Evolutionary conservation across 345 rosid species (phyloP).

Genomic region (Lagerstroemia speciosa): DNA sequence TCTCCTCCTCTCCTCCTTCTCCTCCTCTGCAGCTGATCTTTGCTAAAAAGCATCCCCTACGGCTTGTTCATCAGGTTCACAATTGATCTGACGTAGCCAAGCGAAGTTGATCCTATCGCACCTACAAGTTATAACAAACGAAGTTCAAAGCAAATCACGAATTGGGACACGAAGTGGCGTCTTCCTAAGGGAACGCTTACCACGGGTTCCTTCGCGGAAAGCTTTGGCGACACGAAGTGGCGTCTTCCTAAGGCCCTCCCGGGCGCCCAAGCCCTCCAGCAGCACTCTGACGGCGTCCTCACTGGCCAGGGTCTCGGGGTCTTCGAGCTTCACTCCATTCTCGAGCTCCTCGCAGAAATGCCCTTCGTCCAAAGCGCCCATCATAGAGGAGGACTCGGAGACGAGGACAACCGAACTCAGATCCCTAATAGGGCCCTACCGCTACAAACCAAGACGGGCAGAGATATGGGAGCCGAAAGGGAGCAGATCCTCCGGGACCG

Average conservation of each 20-base stretch:
- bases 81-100: too few species aligned
- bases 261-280: slow-evolving; percentile 59
- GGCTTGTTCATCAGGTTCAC: too few species aligned
- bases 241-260: slow-evolving; percentile 87
- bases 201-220: slow-evolving; percentile 72
- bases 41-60: too few species aligned
- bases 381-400: slow-evolving; percentile 21
- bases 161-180: too few species aligned
- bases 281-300: slow-evolving; percentile 74
- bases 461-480: not conserved
- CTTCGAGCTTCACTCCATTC: slow-evolving; percentile 41
- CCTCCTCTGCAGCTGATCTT: too few species aligned
- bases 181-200: too few species aligned
- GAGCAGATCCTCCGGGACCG: not conserved
- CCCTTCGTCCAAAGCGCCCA: slow-evolving; percentile 77
- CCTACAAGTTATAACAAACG: too few species aligned
- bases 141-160: too few species aligned
- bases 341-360: slow-evolving; percentile 52
- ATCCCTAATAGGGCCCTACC: not conserved
- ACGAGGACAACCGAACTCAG: slow-evolving; percentile 9
- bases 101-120: too few species aligned
- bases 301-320: slow-evolving; percentile 56
- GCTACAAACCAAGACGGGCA: not conserved
- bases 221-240: slow-evolving; percentile 96
- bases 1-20: too few species aligned